Percentiles rank a stretch among this genome's conserved stretches.
Evolutionary conservation across 495 filamentous ascomycete species (phyloP).

Genomic region (Lasiosphaeria miniovina): DNA sequence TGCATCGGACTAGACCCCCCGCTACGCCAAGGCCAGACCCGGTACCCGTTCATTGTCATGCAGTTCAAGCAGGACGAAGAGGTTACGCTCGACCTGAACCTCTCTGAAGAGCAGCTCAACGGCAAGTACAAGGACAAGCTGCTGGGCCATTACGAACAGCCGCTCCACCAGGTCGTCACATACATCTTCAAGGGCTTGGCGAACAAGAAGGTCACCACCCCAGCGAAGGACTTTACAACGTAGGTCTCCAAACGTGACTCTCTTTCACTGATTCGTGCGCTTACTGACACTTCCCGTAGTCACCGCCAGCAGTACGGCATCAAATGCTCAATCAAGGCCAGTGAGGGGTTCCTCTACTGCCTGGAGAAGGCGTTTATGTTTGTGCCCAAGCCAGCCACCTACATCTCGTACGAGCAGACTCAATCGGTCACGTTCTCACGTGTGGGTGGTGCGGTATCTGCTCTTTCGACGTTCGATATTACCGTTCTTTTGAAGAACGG

Average conservation of each 20-base stretch:
- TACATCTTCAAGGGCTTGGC: slow-evolving; percentile 91
- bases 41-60: slow-evolving; percentile 99
- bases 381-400: slow-evolving; percentile 95
- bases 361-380: slow-evolving; percentile 99
- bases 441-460: slow-evolving; percentile 89
- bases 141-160: slow-evolving; percentile 81
- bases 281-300: slow-evolving; percentile 37
- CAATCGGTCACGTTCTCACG: slow-evolving; percentile 90
- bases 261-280: background rate
- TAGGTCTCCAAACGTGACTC: slow-evolving; percentile 24
- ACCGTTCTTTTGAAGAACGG: slow-evolving; percentile 78
- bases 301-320: slow-evolving; percentile 93
- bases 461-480: slow-evolving; percentile 95
- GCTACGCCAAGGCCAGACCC: slow-evolving; percentile 93
- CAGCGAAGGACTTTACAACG: slow-evolving; percentile 88
- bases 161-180: slow-evolving; percentile 85
- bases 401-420: slow-evolving; percentile 89
- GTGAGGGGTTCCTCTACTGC: slow-evolving; percentile 95
- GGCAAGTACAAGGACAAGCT: slow-evolving; percentile 88
- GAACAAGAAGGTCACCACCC: slow-evolving; percentile 88
- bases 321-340: slow-evolving; percentile 99
- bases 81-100: slow-evolving; percentile 92
- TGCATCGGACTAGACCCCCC: slow-evolving; percentile 95
- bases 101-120: slow-evolving; percentile 83
- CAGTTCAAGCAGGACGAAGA: slow-evolving; percentile 98